phyloP scores from a whole-genome alignment of 345 rosid genomes.

The Ailanthus altissimus region DNA sequence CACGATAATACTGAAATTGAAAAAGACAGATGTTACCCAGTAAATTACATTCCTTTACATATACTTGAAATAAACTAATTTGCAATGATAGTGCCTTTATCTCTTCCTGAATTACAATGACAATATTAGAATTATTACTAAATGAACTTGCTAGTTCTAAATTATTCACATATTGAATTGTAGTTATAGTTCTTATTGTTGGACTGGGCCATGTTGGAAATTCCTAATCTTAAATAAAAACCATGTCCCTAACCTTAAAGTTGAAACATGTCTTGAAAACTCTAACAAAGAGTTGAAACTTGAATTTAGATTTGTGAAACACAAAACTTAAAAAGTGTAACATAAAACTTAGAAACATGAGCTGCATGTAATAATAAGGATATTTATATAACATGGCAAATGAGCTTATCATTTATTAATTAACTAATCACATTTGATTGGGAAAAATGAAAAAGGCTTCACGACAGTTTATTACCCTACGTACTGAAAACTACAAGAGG shows the following conservation, averaged over 20 bases:
- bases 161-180: neutral
- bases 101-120: neutral
- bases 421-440: too few relatives aligned
- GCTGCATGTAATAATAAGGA: too few relatives aligned
- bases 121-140: neutral
- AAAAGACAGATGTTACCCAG: neutral
- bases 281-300: too few relatives aligned
- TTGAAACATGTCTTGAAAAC: too few relatives aligned
- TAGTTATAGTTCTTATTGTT: neutral
- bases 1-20: neutral
- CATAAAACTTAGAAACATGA: too few relatives aligned
- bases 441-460: neutral
- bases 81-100: neutral
- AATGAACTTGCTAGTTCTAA: neutral
- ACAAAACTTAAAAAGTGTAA: too few relatives aligned
- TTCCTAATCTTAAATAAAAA: too few relatives aligned
- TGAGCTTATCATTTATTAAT: too few relatives aligned
- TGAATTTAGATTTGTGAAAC: too few relatives aligned
- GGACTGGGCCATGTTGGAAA: too few relatives aligned
- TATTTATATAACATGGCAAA: too few relatives aligned
- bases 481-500: neutral
- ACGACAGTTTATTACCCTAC: neutral
- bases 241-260: too few relatives aligned
- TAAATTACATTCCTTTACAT: neutral
- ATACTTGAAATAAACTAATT: neutral